Evolutionary conservation across 345 rosid species (phyloP), one percentile per base, ranked within the genome.

Genomic region (Dovyalis caffra): DNA sequence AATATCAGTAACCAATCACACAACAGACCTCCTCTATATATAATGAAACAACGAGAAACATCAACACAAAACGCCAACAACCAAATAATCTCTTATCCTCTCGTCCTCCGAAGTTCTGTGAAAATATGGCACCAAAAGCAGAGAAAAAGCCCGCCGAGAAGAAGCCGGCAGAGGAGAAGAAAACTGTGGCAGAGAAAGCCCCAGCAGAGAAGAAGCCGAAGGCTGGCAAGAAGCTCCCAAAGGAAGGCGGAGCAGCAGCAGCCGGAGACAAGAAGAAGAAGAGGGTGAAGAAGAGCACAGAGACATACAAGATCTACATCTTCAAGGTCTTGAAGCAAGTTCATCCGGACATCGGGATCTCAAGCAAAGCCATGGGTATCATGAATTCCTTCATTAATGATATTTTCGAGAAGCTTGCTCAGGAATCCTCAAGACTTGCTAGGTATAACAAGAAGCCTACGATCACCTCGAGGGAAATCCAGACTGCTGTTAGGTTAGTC

Each of bases 231-330:
- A 56, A 56, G 60, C 60, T 56, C 0, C 60, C 60, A 23, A 56
- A 56, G 25, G 60, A 56, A n/a, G 60, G 23, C 21, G 56, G 60
- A 56, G 60, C 60, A 56, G 60, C 60, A 56, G 60, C 60, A n/a
- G 26, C 28, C 1, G 60, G 60, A 56, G 60, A 56, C 5, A 56
- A 56, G 26, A 56, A 56, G 60, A 56, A 56, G 4, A 56, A 56
- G 60, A 56, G 60, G 28, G 60, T 23, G 60, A 56, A 56, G 60
- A 56, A 56, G 60, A 56, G 60, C 60, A 56, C 60, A 9, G 60
- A 56, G 60, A 56, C 60, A 10, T 56, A 56, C 60, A 56, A 56
- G 60, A 56, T 56, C 60, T 56, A 56, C 60, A 56, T 56, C 60
- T 56, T 56, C 12, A 56, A 23, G 28, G 60, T 56, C 0, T 5